These are phyloP conservation scores for Leccinum pachyderme DNA, from an alignment of 1,284 basidiomycete species.

Conservation along the genomic window DNA sequence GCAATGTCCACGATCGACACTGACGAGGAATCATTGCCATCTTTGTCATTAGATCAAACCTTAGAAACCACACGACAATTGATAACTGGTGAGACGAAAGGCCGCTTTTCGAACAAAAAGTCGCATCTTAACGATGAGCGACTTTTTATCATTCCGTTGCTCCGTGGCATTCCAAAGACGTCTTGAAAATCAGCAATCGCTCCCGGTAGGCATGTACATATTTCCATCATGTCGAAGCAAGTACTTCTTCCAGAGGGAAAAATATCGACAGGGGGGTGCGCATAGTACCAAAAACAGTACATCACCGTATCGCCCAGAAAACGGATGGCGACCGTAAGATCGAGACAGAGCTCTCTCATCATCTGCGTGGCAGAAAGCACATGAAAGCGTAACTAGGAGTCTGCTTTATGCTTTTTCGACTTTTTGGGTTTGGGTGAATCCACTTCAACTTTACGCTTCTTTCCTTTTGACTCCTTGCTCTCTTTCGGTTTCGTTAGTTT, in stretches of 20 bases:
- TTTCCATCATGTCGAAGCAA: neutral
- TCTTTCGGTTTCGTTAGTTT: constrained; percentile 11
- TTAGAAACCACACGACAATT: neutral
- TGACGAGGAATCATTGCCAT: neutral
- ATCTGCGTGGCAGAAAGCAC: neutral
- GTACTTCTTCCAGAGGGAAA: neutral
- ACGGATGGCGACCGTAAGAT: neutral
- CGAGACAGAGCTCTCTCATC: neutral
- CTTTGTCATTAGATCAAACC: neutral
- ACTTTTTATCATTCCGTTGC: too few relatives aligned
- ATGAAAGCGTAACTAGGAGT: neutral
- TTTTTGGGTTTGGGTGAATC: constrained; percentile 41
- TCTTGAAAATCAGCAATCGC: too few relatives aligned
- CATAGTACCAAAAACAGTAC: neutral
- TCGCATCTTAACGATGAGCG: neutral
- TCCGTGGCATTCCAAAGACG: too few relatives aligned
- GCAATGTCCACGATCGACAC: neutral
- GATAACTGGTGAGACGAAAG: neutral
- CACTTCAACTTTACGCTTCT: constrained; percentile 46
- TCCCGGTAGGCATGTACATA: neutral
- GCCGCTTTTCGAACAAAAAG: neutral
- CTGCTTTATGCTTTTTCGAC: constrained; percentile 42
- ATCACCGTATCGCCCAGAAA: neutral
- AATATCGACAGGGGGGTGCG: neutral
- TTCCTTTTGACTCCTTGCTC: constrained; percentile 35